Percentiles rank a stretch among this genome's conserved stretches.
Conservation (phyloP, 2,329 filamentous ascomycete species). For the Fusarium brevicatenulatum region DNA sequence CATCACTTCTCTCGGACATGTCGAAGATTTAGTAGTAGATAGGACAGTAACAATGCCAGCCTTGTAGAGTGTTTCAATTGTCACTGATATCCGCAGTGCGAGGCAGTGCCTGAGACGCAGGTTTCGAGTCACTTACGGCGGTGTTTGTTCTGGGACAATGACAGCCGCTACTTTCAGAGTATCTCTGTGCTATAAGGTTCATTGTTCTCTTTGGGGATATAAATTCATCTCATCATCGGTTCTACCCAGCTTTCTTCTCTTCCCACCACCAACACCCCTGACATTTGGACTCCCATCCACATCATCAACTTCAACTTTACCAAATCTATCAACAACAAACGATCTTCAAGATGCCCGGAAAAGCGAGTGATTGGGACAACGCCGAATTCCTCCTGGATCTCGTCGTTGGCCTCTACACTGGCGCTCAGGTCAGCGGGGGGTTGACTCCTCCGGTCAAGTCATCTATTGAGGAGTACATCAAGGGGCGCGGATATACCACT, state of each 20-base stretch:
- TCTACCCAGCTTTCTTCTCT: background rate
- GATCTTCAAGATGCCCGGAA: conserved; percentile 33
- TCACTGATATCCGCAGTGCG: background rate
- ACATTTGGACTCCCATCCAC: background rate
- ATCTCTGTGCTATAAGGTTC: background rate
- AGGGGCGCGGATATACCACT: conserved; percentile 47
- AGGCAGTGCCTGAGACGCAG: background rate
- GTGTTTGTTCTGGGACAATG: background rate
- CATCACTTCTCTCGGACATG: background rate
- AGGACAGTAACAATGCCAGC: background rate
- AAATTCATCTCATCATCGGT: background rate
- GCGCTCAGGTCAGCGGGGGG: conserved; percentile 39
- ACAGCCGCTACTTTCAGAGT: background rate
- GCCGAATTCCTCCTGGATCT: conserved; percentile 49
- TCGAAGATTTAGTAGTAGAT: background rate
- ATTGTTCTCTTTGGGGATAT: background rate
- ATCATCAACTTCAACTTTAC: background rate
- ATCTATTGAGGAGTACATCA: conserved; percentile 48
- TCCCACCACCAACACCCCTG: background rate
- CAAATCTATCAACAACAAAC: background rate
- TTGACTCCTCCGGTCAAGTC: conserved; percentile 46
- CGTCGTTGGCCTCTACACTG: conserved; percentile 47
- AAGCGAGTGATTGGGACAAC: conserved; percentile 47
- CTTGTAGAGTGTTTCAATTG: background rate
- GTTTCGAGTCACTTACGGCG: background rate